Percentiles rank a stretch among this genome's conserved stretches.
phyloP scores from a whole-genome alignment of 2,329 filamentous ascomycete genomes.

The Macrophomina phaseolina region DNA sequence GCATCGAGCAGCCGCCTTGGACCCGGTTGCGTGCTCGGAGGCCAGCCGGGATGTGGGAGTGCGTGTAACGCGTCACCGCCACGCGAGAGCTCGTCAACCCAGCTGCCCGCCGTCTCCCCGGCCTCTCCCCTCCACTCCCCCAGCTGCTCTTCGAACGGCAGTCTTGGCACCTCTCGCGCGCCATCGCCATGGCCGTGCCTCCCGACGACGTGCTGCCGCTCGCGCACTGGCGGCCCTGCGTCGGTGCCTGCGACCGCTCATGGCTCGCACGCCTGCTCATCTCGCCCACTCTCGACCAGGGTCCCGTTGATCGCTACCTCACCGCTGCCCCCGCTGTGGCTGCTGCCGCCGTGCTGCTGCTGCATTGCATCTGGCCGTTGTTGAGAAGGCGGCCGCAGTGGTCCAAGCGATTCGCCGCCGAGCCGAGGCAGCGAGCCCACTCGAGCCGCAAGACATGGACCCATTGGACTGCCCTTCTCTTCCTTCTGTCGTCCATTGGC shows the following conservation, averaged over 20 bases:
- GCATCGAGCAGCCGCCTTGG: background rate
- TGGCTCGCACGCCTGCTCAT: background rate
- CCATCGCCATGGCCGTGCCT: background rate
- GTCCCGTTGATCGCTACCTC: conserved; percentile 6
- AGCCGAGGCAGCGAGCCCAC: background rate
- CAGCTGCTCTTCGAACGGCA: background rate
- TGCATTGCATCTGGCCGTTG: background rate
- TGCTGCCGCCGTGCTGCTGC: conserved; percentile 1
- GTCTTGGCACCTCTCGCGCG: background rate
- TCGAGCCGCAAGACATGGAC: conserved; percentile 16
- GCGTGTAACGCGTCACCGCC: conserved; percentile 23
- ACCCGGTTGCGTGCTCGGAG: conserved; percentile 17
- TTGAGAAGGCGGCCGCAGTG: conserved; percentile 6
- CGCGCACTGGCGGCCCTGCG: conserved; percentile 11
- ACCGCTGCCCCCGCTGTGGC: background rate
- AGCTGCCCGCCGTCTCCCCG: background rate
- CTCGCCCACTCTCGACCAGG: background rate
- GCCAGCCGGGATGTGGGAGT: background rate
- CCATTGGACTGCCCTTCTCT: conserved; percentile 18
- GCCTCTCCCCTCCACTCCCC: background rate
- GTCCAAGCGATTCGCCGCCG: conserved; percentile 22
- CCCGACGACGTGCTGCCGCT: conserved; percentile 10
- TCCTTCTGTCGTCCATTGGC: conserved; percentile 9
- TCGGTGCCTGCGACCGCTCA: background rate
- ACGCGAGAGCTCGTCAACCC: conserved; percentile 2